Evolutionary conservation across 225 moss, liverwort and hornwort species (phyloP).

Genomic region (Bryoerythrophyllum caledonicum): DNA sequence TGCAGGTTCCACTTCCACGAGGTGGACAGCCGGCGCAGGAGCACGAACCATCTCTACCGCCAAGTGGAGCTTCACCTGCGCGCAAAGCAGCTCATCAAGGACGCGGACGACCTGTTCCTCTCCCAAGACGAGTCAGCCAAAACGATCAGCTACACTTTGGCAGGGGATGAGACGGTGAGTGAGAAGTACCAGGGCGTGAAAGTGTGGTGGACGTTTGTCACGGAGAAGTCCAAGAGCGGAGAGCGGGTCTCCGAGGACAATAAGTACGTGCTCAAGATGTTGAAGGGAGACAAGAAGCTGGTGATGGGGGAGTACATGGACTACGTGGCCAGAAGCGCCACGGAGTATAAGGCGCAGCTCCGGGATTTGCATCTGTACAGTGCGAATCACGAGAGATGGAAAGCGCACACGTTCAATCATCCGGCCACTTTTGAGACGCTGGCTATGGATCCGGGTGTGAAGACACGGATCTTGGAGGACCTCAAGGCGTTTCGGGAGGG

Average conservation of each 20-base stretch:
- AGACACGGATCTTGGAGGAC: constrained; percentile 30
- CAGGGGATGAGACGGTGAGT: constrained; percentile 30
- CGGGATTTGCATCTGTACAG: constrained; percentile 55
- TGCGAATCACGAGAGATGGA: constrained; percentile 38
- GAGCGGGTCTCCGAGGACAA: constrained; percentile 35
- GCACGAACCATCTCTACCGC: constrained; percentile 31
- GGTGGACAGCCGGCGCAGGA: constrained; percentile 11
- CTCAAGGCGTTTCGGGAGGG: constrained; percentile 36
- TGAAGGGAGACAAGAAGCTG: constrained; percentile 33
- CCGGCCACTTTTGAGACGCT: constrained; percentile 60
- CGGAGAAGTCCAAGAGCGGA: background rate
- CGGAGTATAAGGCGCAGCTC: constrained; percentile 33
- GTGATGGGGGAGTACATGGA: constrained; percentile 45
- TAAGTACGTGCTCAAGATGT: constrained; percentile 35
- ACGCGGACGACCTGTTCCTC: constrained; percentile 33
- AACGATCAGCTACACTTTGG: constrained; percentile 20
- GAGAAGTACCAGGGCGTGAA: constrained; percentile 44
- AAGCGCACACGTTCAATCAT: constrained; percentile 46
- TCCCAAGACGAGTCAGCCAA: constrained; percentile 21
- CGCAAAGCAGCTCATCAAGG: constrained; percentile 29
- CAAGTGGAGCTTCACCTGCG: constrained; percentile 35
- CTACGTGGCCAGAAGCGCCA: constrained; percentile 36
- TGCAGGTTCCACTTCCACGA: constrained; percentile 35
- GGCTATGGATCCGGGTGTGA: constrained; percentile 46
- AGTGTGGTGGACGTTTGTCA: constrained; percentile 48